Conservation (phyloP, 208 protist genomes). For the Trypanosoma melophagium region DNA sequence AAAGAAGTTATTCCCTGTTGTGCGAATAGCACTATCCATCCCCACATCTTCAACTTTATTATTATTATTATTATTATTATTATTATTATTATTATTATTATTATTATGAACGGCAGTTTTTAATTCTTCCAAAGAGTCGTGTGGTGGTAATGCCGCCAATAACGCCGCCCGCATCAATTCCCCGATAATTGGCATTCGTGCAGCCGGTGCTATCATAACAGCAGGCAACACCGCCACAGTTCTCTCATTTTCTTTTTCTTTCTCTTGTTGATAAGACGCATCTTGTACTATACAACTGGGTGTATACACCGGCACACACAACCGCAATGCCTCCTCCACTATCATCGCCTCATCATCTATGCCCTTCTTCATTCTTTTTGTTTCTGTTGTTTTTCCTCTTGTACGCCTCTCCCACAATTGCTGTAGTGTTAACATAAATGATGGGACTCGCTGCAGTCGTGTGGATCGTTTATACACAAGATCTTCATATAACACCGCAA, state of each 20-base stretch:
- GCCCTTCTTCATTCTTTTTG: not conserved
- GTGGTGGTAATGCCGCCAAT: slow-evolving; percentile 38
- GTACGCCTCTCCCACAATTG: not conserved
- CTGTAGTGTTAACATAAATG: slow-evolving; percentile 28
- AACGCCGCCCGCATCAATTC: slow-evolving; percentile 49
- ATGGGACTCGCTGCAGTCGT: slow-evolving; percentile 47
- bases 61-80: not conserved
- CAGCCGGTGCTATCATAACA: slow-evolving; percentile 36
- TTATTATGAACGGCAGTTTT: not conserved
- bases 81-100: not conserved
- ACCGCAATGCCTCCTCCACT: slow-evolving; percentile 10
- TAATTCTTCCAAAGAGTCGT: slow-evolving; percentile 53
- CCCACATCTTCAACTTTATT: slow-evolving; percentile 3
- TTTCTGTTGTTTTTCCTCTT: not conserved
- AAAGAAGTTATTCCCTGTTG: slow-evolving; percentile 52
- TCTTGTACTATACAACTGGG: slow-evolving; percentile 1
- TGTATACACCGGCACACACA: slow-evolving; percentile 15
- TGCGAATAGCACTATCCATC: not conserved
- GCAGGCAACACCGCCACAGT: slow-evolving; percentile 19
- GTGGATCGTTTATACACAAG: slow-evolving; percentile 33
- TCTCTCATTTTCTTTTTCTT: slow-evolving; percentile 3
- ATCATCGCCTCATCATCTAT: not conserved
- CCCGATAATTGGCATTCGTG: slow-evolving; percentile 23
- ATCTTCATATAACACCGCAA: slow-evolving; percentile 67
- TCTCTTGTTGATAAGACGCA: not conserved